Percentiles rank a stretch among this genome's conserved stretches.
phyloP scores from a whole-genome alignment of 1,284 basidiomycete genomes.

The Rugosomyces carneus region DNA sequence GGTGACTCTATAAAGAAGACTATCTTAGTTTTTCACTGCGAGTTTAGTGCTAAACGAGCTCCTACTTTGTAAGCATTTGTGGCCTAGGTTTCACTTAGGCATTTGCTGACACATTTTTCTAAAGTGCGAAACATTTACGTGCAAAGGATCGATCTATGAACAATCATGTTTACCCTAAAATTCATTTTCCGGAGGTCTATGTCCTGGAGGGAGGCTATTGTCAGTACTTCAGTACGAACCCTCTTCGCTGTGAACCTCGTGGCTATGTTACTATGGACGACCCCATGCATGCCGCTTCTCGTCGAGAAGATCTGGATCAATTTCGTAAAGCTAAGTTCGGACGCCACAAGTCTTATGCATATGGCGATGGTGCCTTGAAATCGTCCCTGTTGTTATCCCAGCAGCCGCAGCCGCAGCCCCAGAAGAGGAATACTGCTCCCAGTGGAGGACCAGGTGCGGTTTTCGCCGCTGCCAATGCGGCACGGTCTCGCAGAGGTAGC shows the following conservation, averaged over 20 bases:
- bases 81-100: constrained; percentile 4
- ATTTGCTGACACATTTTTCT: constrained; percentile 13
- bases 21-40: constrained; percentile 95
- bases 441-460: constrained; percentile 41
- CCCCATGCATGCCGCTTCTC: constrained; percentile 72
- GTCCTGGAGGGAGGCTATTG: constrained; percentile 95
- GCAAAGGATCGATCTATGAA: constrained; percentile 87
- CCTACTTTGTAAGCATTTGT: constrained; percentile 78
- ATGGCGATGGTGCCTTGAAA: constrained; percentile 58
- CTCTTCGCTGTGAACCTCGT: constrained; percentile 69
- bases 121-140: constrained; percentile 86
- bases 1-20: constrained; percentile 74
- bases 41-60: constrained; percentile 93
- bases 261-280: constrained; percentile 95
- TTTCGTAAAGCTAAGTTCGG: constrained; percentile 86
- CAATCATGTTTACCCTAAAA: constrained; percentile 83
- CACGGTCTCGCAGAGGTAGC: constrained; percentile 50
- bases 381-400: constrained; percentile 26
- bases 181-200: constrained; percentile 97
- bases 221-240: constrained; percentile 71
- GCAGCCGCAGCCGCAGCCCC: constrained; percentile 9
- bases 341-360: constrained; percentile 85
- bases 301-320: constrained; percentile 83
- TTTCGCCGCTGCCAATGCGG: constrained; percentile 63
- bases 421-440: constrained; percentile 60